Evolutionary conservation across 2,329 filamentous ascomycete species (phyloP).

Genomic region (Trichoderma citrinoviride): DNA sequence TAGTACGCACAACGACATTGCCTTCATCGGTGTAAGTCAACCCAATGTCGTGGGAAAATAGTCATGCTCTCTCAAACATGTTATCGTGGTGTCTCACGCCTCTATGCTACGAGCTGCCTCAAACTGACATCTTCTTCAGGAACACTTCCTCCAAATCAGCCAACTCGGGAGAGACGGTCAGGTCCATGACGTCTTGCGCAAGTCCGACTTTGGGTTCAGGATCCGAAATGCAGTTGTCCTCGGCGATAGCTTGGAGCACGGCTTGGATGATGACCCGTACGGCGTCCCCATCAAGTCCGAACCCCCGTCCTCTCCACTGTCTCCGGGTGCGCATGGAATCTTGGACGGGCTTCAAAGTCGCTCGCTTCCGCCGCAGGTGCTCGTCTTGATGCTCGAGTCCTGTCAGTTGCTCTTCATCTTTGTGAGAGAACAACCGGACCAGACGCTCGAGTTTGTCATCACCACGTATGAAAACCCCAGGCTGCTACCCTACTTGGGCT

Average conservation of each 20-base stretch:
- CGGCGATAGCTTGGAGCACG: slow-evolving; percentile 50
- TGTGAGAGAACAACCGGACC: slow-evolving; percentile 47
- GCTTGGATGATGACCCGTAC: slow-evolving; percentile 34
- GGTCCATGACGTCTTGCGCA: slow-evolving; percentile 72
- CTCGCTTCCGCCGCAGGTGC: slow-evolving; percentile 69
- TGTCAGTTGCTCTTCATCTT: slow-evolving; percentile 77
- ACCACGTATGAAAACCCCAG: slow-evolving; percentile 59
- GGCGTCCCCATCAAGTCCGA: slow-evolving; percentile 39
- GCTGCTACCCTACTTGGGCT: slow-evolving; percentile 58
- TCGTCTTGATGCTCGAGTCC: slow-evolving; percentile 73
- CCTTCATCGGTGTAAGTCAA: slow-evolving; percentile 72
- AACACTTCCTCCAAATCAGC: slow-evolving; percentile 76
- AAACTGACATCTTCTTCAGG: slow-evolving; percentile 42
- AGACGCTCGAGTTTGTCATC: slow-evolving; percentile 58
- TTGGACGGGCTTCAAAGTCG: slow-evolving; percentile 11
- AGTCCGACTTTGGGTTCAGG: slow-evolving; percentile 71
- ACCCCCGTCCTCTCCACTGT: slow-evolving; percentile 40
- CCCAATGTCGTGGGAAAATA: neutral
- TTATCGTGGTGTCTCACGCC: neutral
- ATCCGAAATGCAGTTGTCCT: slow-evolving; percentile 80
- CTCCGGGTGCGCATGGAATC: slow-evolving; percentile 28
- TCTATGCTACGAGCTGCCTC: neutral
- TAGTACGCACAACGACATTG: slow-evolving; percentile 70
- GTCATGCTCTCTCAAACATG: neutral
- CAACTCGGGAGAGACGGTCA: slow-evolving; percentile 68